Evolutionary conservation across 345 rosid species (phyloP).

Genomic region (Kandelia obovata): DNA sequence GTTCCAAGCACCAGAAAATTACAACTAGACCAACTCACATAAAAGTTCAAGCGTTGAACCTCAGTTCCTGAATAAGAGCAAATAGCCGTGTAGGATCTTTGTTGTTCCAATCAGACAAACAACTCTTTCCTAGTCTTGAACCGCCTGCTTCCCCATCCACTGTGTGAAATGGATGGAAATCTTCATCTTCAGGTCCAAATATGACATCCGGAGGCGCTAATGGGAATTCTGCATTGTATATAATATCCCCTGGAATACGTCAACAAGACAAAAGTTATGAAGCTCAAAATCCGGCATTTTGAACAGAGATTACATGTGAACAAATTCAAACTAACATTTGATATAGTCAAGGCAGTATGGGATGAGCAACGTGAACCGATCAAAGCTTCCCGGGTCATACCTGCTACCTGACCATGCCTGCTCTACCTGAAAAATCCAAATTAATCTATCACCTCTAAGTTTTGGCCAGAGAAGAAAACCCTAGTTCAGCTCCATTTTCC

Average conservation of each 20-base stretch:
- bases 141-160: constrained; percentile 34
- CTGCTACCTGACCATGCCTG: constrained; percentile 79
- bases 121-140: constrained; percentile 21
- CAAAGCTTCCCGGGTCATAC: constrained; percentile 47
- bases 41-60: constrained; percentile 36
- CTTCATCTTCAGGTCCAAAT: constrained; percentile 78
- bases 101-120: constrained; percentile 63
- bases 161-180: constrained; percentile 51
- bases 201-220: constrained; percentile 71
- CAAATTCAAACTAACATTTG: constrained; percentile 53
- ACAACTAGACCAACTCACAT: constrained; percentile 8
- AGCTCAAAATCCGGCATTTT: not conserved
- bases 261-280: not conserved
- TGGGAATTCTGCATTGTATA: constrained; percentile 79
- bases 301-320: not conserved
- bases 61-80: constrained; percentile 66
- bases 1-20: not conserved
- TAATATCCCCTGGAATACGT: constrained; percentile 64
- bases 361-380: constrained; percentile 83
- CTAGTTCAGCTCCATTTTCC: not conserved
- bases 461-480: constrained; percentile 12
- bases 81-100: constrained; percentile 60
- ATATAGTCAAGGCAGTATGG: constrained; percentile 81
- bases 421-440: constrained; percentile 57
- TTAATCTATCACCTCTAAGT: not conserved